Evolutionary conservation across 2,329 filamentous ascomycete genomes (phyloP).

Genomic region (Aureobasidium sp.): DNA sequence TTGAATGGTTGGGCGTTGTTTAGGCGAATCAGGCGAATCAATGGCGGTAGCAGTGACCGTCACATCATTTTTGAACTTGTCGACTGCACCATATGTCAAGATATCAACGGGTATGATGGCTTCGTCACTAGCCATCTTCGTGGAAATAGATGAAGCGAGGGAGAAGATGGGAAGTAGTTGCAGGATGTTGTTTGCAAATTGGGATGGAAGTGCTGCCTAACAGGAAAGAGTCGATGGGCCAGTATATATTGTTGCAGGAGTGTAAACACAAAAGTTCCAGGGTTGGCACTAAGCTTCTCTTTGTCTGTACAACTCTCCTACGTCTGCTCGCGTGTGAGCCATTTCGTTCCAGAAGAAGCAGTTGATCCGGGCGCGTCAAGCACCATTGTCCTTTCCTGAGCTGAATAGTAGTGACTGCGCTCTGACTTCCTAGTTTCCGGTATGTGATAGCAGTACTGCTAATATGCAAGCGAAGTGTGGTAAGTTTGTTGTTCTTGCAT

Average conservation of each 20-base stretch:
- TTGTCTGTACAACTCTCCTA: neutral
- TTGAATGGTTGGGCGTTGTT: neutral
- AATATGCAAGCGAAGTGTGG: conserved; percentile 2
- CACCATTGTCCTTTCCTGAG: neutral
- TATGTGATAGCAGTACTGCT: neutral
- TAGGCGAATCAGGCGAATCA: neutral
- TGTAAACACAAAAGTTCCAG: neutral
- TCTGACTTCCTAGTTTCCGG: neutral
- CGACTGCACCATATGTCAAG: neutral
- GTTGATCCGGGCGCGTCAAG: neutral
- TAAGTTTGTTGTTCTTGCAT: neutral
- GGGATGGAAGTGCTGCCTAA: neutral
- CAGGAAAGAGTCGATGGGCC: neutral
- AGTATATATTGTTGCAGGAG: neutral
- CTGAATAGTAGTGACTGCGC: neutral
- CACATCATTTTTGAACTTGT: conserved; percentile 1
- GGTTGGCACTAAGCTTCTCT: neutral
- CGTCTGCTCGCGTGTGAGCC: neutral
- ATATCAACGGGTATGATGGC: neutral
- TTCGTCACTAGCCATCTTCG: conserved; percentile 6
- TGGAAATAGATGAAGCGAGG: too few species aligned
- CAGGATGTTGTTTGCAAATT: neutral
- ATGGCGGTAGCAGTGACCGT: conserved; percentile 6
- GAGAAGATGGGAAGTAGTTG: neutral
- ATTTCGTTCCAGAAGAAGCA: neutral